phyloP scores from a whole-genome alignment of 768 basidiomycete genomes.

The Ramaria sp. region DNA sequence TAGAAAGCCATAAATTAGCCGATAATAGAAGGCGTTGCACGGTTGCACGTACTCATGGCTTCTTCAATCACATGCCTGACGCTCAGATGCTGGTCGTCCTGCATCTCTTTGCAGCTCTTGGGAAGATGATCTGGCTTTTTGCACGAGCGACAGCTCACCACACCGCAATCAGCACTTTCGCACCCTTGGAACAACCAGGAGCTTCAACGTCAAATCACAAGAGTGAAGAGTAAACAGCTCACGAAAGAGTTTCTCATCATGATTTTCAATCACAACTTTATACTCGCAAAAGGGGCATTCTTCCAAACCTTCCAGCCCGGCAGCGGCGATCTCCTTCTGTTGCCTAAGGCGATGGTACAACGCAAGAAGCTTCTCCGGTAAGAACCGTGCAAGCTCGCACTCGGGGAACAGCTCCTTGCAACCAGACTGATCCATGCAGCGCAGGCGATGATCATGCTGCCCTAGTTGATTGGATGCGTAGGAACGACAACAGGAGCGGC shows the following conservation, averaged over 20 bases:
- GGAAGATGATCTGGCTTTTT: conserved; percentile 75
- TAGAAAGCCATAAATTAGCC: conserved; percentile 17
- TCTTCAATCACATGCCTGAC: conserved; percentile 77
- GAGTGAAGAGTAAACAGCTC: conserved; percentile 14
- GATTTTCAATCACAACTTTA: conserved; percentile 66
- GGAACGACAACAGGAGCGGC: conserved; percentile 53
- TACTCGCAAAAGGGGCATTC: conserved; percentile 90
- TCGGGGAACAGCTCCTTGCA: conserved; percentile 60
- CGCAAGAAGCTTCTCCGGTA: conserved; percentile 53
- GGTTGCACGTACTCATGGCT: conserved; percentile 65
- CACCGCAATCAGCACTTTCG: conserved; percentile 55
- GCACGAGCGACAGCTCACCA: conserved; percentile 71
- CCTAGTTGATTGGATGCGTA: conserved; percentile 64
- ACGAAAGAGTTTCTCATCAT: conserved; percentile 51
- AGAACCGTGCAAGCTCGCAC: conserved; percentile 57
- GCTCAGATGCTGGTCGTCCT: conserved; percentile 65
- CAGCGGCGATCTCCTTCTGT: conserved; percentile 68
- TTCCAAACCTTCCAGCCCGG: conserved; percentile 70
- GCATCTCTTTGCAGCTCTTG: conserved; percentile 70
- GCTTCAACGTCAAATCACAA: not conserved
- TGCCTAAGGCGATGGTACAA: conserved; percentile 70
- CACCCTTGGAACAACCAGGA: conserved; percentile 28
- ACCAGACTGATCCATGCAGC: conserved; percentile 77
- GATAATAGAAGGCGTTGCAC: not conserved
- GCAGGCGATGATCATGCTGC: conserved; percentile 46